Base-by-base conservation (phyloP, 176 grass and related monocot species). In the Paspalum vaginatum region DNA sequence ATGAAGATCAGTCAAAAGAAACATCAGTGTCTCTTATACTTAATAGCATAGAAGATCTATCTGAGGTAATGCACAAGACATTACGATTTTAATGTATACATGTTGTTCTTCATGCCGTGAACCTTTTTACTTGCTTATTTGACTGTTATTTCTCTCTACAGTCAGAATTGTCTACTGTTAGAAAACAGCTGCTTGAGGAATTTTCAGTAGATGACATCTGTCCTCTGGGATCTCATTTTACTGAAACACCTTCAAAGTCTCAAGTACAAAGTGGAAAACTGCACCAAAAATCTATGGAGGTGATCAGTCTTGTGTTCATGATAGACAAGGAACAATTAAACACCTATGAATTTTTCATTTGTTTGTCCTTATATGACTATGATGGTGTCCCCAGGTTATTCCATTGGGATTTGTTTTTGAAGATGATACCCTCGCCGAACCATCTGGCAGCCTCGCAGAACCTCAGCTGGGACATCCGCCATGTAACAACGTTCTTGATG, bases 131-230 rank as follows among this genome's bases (percentile, higher is more conserved):
- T 57, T 63, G 37, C 26, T 66, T 27, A 85, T 64, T 57, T 62
- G 20, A 47, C n/a, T 67, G 15, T 57, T 74, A 73, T 38, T 38
- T 77, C 44, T 81, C 37, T 54, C 13, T 86, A 75, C 79, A 98
- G 96, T 77, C 84, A 47, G 92, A 98, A 87, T 44, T 84, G 68
- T 85, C 88, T 51, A 62, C 59, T 11, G 53, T 91, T 87, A 87
- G 61, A 80, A 89, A 93, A 54, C 92, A 98, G 46, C 61, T 98
- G 65, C 81, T 98, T 71, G 88, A 93, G 83, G 96, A 98, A 61
- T 98, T 98, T 80, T 83, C 79, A 46, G 76, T 72, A 44, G 96
- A 98, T 43, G 92, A 98, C 83, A 73, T 57, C 8, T 93, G 81
- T 84, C 76, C 85, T 44, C 17, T 98, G 48, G 92, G 90, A 65